Conservation (phyloP, 208 protist genomes). For the Phytomonas francai region DNA sequence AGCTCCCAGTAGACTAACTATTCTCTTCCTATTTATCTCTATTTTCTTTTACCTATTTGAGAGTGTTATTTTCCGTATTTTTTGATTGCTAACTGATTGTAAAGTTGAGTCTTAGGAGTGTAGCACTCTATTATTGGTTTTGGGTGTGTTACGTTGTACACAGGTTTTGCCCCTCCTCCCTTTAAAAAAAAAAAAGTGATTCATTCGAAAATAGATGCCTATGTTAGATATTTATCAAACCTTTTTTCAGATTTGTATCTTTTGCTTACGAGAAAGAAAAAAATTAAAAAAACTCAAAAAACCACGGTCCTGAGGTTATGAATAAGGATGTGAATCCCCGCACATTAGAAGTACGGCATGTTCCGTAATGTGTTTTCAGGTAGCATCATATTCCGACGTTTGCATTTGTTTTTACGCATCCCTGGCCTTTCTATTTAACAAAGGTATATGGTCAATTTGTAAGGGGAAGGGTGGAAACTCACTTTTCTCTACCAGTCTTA, state of each 20-base stretch:
- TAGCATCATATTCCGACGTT: background rate
- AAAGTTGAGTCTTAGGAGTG: background rate
- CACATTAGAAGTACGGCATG: background rate
- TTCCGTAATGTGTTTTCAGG: background rate
- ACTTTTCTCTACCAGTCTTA: too few relatives aligned
- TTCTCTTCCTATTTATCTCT: background rate
- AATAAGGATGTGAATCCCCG: background rate
- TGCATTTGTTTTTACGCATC: background rate
- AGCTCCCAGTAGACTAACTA: background rate
- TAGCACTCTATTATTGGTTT: background rate
- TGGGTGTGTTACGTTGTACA: background rate
- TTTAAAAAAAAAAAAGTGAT: too few relatives aligned
- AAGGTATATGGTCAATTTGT: background rate
- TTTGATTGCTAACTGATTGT: background rate
- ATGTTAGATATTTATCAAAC: too few relatives aligned
- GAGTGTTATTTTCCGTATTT: background rate
- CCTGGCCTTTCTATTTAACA: background rate
- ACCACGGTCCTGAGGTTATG: background rate
- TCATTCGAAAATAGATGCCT: too few relatives aligned
- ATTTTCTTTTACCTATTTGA: background rate
- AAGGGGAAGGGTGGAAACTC: background rate
- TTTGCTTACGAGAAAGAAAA: too few relatives aligned
- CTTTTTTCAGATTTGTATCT: too few relatives aligned
- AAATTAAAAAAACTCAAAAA: background rate
- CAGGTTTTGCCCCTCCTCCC: background rate